These are phyloP conservation scores for Apostasia shenzhenica DNA, from an alignment of 106 monocot genomes.

Conservation along the genomic window DNA sequence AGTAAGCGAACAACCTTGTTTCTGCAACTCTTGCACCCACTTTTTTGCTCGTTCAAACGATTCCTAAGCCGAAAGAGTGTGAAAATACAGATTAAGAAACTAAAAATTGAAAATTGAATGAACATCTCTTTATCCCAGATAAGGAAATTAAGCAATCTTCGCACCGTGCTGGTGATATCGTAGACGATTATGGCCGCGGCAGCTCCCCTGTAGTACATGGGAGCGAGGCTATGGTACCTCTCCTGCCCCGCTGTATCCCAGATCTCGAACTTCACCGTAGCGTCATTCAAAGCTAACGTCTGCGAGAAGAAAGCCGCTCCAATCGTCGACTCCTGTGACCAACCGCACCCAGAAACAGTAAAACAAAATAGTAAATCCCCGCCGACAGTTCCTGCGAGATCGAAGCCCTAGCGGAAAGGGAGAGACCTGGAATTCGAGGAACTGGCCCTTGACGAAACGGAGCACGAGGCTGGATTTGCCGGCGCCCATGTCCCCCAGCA, in stretches of 20 bases:
- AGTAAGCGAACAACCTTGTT: slow-evolving; percentile 66
- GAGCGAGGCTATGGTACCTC: slow-evolving; percentile 93
- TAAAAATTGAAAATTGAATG: background rate
- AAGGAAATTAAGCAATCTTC: background rate
- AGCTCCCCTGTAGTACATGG: slow-evolving; percentile 97
- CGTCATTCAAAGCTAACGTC: slow-evolving; percentile 78
- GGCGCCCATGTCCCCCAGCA: slow-evolving; percentile 92
- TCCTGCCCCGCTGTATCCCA: slow-evolving; percentile 99
- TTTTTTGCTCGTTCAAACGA: slow-evolving; percentile 86
- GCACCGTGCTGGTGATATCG: slow-evolving; percentile 76
- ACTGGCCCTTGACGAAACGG: slow-evolving; percentile 96
- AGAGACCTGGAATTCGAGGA: slow-evolving; percentile 83
- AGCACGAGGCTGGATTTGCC: slow-evolving; percentile 97
- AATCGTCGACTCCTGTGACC: slow-evolving; percentile 84
- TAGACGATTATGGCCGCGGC: slow-evolving; percentile 94
- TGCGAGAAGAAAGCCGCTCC: slow-evolving; percentile 98
- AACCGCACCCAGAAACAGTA: background rate
- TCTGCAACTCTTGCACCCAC: slow-evolving; percentile 87
- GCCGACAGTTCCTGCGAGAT: background rate
- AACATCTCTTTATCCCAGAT: no score
- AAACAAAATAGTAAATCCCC: background rate
- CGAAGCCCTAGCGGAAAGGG: background rate
- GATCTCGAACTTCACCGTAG: slow-evolving; percentile 94
- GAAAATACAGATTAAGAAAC: background rate
- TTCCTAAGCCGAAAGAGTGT: slow-evolving; percentile 34